Evolutionary conservation across 129 eudicot species (phyloP), one percentile per base, ranked within the genome.

Genomic region (sunflower (Helianthus annuus)): DNA sequence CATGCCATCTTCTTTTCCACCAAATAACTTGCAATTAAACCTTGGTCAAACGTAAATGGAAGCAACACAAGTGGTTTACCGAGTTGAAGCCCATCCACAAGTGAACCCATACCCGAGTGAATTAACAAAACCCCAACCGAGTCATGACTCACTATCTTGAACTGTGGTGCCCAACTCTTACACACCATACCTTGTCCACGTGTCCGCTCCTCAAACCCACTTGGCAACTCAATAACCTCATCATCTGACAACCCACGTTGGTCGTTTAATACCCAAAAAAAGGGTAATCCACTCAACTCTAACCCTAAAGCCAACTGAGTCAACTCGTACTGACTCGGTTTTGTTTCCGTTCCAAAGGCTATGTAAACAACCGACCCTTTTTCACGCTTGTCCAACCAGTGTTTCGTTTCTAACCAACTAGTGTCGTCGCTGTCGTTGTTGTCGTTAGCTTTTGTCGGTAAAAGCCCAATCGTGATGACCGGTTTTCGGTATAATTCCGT

Each of bases 241-340:
- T 34, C 61, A 48, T 79, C 83, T 8, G 49, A 68, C 12, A 34
- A n/a, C 74, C 83, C 78, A 44, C 74, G 70, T 40, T 73, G 78
- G 6, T 64, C 77, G 2, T 49, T 66, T 1, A 79, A 34, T 34
- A 65, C 83, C 83, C 78, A 79, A 53, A 56, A 78, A 4, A 78
- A 78, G 0, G 72, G 73, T 17, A 78, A 51, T 3, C 45, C 72
- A 19, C 67, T 10, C 29, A 78, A 10, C 77, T 83, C 85, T 29
- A 83, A 69, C 29, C 88, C 84, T 7, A 45, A 70, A 16, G 82
- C 84, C 58, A 83, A 6, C 82, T 76, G 84, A 55, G 64, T 83
- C 39, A 83, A 69, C 62, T 83, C 82, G 48, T 72, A 68, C 10
- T 72, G 87, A 67, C 69, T 76, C 66, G 77, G 82, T 46, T 62